These are phyloP conservation scores for Fraxinus angustifolia DNA, from an alignment of 305 asterid species.

Conservation along the genomic window DNA sequence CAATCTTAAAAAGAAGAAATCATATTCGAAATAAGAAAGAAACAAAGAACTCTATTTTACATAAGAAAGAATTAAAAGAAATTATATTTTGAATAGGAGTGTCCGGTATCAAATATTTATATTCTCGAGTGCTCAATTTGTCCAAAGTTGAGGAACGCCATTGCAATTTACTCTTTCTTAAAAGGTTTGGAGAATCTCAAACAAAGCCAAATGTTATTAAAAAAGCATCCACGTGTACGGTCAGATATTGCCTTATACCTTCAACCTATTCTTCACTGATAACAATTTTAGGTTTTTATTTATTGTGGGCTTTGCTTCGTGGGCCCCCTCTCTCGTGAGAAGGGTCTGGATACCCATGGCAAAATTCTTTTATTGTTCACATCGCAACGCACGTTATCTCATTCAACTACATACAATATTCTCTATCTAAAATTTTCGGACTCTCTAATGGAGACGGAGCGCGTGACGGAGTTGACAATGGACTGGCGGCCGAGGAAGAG, in stretches of 20 bases:
- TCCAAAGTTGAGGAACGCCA: not conserved
- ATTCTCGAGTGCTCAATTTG: not conserved
- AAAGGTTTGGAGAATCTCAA: conserved; percentile 25
- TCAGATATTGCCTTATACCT: conserved; percentile 21
- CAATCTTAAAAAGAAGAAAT: no score
- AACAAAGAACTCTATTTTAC: no score
- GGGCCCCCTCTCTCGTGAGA: no score
- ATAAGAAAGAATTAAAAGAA: no score
- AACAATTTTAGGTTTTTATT: conserved; percentile 29
- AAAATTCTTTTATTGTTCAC: not conserved
- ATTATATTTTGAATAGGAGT: no score
- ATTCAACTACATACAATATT: not conserved
- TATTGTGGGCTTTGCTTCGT: no score
- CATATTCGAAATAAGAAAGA: no score
- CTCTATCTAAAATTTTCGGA: conserved; percentile 7
- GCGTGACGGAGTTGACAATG: conserved; percentile 44
- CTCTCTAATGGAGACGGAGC: conserved; percentile 40
- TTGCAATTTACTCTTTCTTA: not conserved
- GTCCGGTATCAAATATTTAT: not conserved
- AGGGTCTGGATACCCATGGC: no score
- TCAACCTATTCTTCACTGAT: conserved; percentile 22
- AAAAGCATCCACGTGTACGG: conserved; percentile 50
- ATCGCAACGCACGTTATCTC: not conserved
- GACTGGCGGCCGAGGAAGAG: conserved; percentile 44
- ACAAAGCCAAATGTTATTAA: conserved; percentile 8